These are phyloP conservation scores for Ophiostoma sp. DNA, from an alignment of 2,329 filamentous ascomycete species.

Conservation along the genomic window DNA sequence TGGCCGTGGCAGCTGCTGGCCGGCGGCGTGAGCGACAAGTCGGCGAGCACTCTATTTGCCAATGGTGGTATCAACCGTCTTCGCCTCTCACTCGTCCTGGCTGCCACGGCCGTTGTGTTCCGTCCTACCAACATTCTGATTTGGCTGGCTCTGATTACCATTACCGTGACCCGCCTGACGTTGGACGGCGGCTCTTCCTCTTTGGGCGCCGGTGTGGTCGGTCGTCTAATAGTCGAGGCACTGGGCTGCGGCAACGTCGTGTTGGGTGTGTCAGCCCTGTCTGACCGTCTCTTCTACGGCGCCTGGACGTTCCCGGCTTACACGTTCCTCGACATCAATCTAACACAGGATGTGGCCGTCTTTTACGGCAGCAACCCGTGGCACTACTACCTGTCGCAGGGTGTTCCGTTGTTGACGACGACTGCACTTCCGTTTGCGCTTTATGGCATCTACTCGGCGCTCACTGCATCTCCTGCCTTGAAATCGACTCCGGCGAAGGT, in stretches of 20 bases:
- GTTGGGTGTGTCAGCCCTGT: slow-evolving; percentile 62
- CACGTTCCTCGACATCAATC: slow-evolving; percentile 86
- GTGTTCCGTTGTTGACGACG: slow-evolving; percentile 81
- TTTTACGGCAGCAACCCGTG: slow-evolving; percentile 90
- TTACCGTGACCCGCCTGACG: slow-evolving; percentile 44
- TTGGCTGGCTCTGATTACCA: slow-evolving; percentile 68
- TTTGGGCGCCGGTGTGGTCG: slow-evolving; percentile 45
- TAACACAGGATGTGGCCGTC: slow-evolving; percentile 80
- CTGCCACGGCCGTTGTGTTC: slow-evolving; percentile 79
- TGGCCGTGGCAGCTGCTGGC: slow-evolving; percentile 82
- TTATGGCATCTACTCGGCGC: slow-evolving; percentile 59
- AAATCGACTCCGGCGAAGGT: background rate
- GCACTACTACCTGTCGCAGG: slow-evolving; percentile 93
- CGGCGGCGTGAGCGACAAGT: slow-evolving; percentile 42
- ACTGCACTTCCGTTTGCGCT: slow-evolving; percentile 77
- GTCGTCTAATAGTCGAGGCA: slow-evolving; percentile 62
- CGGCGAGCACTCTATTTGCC: slow-evolving; percentile 30
- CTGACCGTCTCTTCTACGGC: slow-evolving; percentile 79
- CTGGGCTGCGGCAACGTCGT: slow-evolving; percentile 63
- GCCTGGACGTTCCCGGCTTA: slow-evolving; percentile 86
- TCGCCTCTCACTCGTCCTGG: slow-evolving; percentile 68
- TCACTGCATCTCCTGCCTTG: slow-evolving; percentile 33
- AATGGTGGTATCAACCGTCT: slow-evolving; percentile 36
- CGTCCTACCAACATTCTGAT: slow-evolving; percentile 88
- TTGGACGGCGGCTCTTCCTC: slow-evolving; percentile 43